phyloP scores from a whole-genome alignment of 495 filamentous ascomycete genomes.

The Lentithecium fluviatile region DNA sequence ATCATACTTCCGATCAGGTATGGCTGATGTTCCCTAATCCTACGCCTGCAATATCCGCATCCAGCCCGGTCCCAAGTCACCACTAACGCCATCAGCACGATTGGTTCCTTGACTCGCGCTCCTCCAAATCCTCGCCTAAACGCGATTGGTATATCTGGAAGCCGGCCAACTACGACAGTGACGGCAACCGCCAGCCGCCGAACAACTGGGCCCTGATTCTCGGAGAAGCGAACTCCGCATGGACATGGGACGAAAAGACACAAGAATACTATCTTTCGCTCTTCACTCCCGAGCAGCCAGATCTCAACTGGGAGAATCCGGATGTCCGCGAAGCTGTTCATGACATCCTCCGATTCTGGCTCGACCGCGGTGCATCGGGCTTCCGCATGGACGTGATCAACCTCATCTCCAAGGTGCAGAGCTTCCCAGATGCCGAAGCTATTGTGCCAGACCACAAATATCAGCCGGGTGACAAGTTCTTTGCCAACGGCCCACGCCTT shows the following conservation, averaged over 20 bases:
- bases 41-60: not conserved
- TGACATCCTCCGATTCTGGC: slow-evolving; percentile 55
- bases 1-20: slow-evolving; percentile 56
- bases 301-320: slow-evolving; percentile 58
- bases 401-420: slow-evolving; percentile 51
- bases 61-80: not conserved
- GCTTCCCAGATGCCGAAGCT: slow-evolving; percentile 49
- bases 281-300: slow-evolving; percentile 53
- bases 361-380: slow-evolving; percentile 53
- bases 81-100: slow-evolving; percentile 43
- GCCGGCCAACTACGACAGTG: slow-evolving; percentile 48
- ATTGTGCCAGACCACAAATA: slow-evolving; percentile 42
- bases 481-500: slow-evolving; percentile 58
- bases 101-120: slow-evolving; percentile 57
- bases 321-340: slow-evolving; percentile 51
- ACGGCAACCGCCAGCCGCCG: slow-evolving; percentile 55
- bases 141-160: slow-evolving; percentile 64
- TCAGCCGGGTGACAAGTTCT: slow-evolving; percentile 50
- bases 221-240: slow-evolving; percentile 51
- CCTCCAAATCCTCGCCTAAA: slow-evolving; percentile 50
- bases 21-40: not conserved
- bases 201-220: slow-evolving; percentile 61
- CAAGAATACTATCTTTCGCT: slow-evolving; percentile 57
- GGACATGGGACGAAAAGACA: slow-evolving; percentile 54
- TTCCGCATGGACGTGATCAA: slow-evolving; percentile 61